phyloP scores from a whole-genome alignment of 257 asterid genomes.

The Scutellaria minor region DNA sequence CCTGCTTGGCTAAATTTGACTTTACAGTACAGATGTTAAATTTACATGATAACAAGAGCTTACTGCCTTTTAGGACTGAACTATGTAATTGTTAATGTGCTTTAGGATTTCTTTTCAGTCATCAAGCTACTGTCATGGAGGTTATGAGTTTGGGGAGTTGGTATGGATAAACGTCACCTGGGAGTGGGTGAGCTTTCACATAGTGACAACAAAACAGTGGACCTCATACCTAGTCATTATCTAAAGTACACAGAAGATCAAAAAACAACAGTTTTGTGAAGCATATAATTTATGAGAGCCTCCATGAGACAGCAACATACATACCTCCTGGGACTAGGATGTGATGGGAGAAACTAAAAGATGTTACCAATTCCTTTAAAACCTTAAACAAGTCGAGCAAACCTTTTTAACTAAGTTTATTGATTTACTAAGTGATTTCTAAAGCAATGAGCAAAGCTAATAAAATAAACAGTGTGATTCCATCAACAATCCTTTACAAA shows the following conservation, averaged over 20 bases:
- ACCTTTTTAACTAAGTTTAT: background rate
- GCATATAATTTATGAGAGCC: background rate
- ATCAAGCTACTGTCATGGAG: slow-evolving; percentile 12
- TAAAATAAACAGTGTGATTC: background rate
- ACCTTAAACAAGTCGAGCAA: background rate
- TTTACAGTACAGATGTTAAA: slow-evolving; percentile 12
- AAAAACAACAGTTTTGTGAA: background rate
- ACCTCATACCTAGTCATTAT: slow-evolving; percentile 14
- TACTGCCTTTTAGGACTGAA: slow-evolving; percentile 14
- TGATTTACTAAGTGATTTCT: background rate
- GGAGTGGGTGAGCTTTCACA: background rate
- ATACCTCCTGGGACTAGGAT: background rate
- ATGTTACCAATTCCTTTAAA: background rate
- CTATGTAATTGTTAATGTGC: background rate
- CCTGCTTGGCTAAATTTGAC: background rate
- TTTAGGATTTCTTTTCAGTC: background rate
- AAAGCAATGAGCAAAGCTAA: slow-evolving; percentile 3
- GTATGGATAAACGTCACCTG: slow-evolving; percentile 13
- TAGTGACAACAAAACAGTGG: background rate
- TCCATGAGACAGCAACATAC: background rate
- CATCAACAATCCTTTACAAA: background rate
- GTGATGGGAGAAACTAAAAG: slow-evolving; percentile 25
- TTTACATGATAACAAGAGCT: background rate
- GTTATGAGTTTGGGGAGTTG: slow-evolving; percentile 2
- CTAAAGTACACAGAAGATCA: background rate